These are phyloP conservation scores for Scheffersomyces illinoinensis DNA, from an alignment of 1,139 yeast species.

Conservation along the genomic window DNA sequence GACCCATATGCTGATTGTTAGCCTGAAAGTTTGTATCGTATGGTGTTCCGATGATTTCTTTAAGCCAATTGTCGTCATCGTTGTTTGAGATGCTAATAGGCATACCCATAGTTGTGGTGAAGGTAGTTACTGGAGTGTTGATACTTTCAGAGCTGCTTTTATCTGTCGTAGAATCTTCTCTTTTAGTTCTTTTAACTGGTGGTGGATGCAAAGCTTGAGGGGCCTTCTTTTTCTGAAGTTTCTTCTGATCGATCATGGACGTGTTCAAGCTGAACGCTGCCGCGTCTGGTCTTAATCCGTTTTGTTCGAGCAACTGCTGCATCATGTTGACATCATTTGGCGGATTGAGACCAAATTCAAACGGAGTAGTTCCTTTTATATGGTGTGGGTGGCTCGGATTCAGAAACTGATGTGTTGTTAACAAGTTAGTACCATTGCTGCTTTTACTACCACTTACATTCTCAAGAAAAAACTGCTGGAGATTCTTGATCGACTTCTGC, in stretches of 20 bases:
- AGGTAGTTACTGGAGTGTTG: constrained; percentile 4
- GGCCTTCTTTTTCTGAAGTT: constrained; percentile 5
- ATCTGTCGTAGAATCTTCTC: constrained; percentile 1
- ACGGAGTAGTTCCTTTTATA: constrained; percentile 39
- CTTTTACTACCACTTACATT: neutral
- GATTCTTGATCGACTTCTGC: constrained; percentile 13
- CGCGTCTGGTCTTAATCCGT: constrained; percentile 1
- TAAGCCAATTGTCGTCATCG: constrained; percentile 59
- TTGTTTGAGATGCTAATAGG: constrained; percentile 12
- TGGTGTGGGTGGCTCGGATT: constrained; percentile 41
- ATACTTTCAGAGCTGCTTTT: constrained; percentile 5
- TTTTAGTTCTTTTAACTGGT: constrained; percentile 3
- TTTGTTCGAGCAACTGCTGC: constrained; percentile 19
- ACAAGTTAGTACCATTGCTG: neutral
- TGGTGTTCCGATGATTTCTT: constrained; percentile 65
- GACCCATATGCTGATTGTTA: constrained; percentile 60
- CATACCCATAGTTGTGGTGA: constrained; percentile 9
- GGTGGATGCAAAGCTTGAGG: neutral
- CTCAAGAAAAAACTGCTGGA: constrained; percentile 15
- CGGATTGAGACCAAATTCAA: constrained; percentile 33
- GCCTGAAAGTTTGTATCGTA: constrained; percentile 53
- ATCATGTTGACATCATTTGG: constrained; percentile 25
- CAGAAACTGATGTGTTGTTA: constrained; percentile 30
- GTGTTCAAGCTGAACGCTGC: constrained; percentile 5
- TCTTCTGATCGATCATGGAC: constrained; percentile 1